phyloP scores from a whole-genome alignment of 169 alveolate genomes.

The Theileria sp. region DNA sequence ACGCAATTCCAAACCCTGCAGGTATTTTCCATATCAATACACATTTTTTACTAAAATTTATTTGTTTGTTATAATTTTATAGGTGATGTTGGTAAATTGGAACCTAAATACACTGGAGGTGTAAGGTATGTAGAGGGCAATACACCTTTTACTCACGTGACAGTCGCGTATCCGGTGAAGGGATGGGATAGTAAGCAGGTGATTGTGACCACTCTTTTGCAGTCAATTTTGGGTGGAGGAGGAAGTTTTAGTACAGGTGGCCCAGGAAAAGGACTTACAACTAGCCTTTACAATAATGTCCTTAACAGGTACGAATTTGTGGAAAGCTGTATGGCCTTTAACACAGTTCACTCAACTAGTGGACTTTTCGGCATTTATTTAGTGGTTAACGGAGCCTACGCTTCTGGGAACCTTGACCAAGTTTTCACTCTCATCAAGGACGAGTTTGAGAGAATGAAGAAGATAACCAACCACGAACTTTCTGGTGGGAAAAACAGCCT shows the following conservation, averaged over 20 bases:
- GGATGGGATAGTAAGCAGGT: constrained; percentile 81
- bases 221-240: constrained; percentile 89
- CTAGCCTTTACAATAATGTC: constrained; percentile 81
- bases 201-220: constrained; percentile 79
- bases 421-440: constrained; percentile 72
- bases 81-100: constrained; percentile 5
- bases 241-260: constrained; percentile 90
- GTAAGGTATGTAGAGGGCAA: constrained; percentile 77
- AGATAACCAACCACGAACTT: constrained; percentile 75
- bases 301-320: constrained; percentile 82
- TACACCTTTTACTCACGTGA: constrained; percentile 79
- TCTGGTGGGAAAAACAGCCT: constrained; percentile 82
- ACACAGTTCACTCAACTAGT: constrained; percentile 84
- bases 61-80: not conserved
- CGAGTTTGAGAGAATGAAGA: constrained; percentile 73
- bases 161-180: constrained; percentile 78
- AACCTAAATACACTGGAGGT: constrained; percentile 88
- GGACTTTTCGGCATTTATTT: constrained; percentile 87
- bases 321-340: constrained; percentile 87
- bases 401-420: constrained; percentile 45
- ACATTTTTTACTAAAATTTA: not conserved
- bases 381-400: constrained; percentile 74
- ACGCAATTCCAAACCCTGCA: constrained; percentile 77
- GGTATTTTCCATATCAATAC: constrained; percentile 24
- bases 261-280: constrained; percentile 91